Evolutionary conservation across 768 basidiomycete species (phyloP), one percentile per base, ranked within the genome.

Genomic region (Cubamyces sp.): DNA sequence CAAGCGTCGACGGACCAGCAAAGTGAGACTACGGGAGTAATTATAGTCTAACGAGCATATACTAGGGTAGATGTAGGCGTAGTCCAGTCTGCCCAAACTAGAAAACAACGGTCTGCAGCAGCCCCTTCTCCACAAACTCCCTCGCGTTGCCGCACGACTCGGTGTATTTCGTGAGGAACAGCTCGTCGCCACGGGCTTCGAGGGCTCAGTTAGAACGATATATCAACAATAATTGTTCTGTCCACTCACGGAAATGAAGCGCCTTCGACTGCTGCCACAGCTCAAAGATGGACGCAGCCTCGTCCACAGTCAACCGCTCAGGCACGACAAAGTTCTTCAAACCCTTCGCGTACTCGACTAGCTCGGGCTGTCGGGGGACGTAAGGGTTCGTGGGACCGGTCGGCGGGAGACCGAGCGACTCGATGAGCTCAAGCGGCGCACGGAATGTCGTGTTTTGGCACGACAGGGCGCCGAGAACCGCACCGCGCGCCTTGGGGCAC

Each of bases 111-210:
- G 63, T 56, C 54, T 57, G 54, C 47, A 76, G 62, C 23, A 76
- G 52, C 18, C 73, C 74, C 54, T 70, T 72, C 74, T 74, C 70
- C 28, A 91, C 88, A 67, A 96, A 92, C 60, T 89, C 86, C 62
- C 88, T 79, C 14, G 92, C 80, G 73, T 94, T 94, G 45, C 93
- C 94, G 56, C 81, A 82, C 7, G 88, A 83, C 68, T 92, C 89
- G 1, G 84, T 83, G 65, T 90, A 94, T 72, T 91, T 92, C 11
- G 86, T 76, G 70, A 95, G 74, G 76, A 95, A 94, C 15, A 86
- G 65, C 71, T 91, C 88, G 68, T 96, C 94, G 14, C 76, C 81
- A 2, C 74, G 70, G 15, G 55, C 81, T 82, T 64, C 15, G 41
- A 15, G 1, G 26, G 40, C 30, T 30, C 3, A 11, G 26, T 46